Evolutionary conservation across 345 rosid species (phyloP).

Genomic region (Moringa oleifera): DNA sequence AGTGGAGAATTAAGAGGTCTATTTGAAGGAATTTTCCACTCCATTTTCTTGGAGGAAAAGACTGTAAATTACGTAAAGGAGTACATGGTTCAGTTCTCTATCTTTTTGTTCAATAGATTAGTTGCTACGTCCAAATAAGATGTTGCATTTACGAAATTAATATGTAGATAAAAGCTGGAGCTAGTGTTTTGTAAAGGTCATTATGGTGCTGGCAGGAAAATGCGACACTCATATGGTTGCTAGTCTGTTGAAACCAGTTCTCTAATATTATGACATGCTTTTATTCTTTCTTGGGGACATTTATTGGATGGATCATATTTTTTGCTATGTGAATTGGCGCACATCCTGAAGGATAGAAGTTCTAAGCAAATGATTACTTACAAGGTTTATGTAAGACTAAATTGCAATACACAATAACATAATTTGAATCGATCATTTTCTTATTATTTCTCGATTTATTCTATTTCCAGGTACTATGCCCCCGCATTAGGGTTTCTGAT

Average conservation of each 20-base stretch:
- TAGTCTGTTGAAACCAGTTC: background rate
- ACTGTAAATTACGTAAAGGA: too few relatives aligned
- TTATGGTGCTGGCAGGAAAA: too few relatives aligned
- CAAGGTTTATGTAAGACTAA: background rate
- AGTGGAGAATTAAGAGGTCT: too few relatives aligned
- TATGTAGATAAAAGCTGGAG: background rate
- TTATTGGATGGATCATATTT: background rate
- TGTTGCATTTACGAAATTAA: too few relatives aligned
- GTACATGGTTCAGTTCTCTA: too few relatives aligned
- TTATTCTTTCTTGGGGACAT: background rate
- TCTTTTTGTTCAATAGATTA: too few relatives aligned
- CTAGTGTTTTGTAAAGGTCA: background rate
- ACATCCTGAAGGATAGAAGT: constrained; percentile 1
- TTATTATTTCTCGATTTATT: constrained; percentile 9
- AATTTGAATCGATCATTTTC: constrained; percentile 4
- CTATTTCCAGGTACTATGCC: constrained; percentile 71
- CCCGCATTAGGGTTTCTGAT: constrained; percentile 95
- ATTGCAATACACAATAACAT: background rate
- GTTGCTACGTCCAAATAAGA: too few relatives aligned
- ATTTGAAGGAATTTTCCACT: too few relatives aligned
- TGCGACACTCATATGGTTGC: background rate
- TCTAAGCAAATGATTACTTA: background rate
- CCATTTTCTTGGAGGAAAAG: too few relatives aligned
- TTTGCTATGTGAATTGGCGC: background rate
- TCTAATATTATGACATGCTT: background rate